Base-by-base conservation (phyloP, 2,329 filamentous ascomycete species). In the Paecilomyces sp. region DNA sequence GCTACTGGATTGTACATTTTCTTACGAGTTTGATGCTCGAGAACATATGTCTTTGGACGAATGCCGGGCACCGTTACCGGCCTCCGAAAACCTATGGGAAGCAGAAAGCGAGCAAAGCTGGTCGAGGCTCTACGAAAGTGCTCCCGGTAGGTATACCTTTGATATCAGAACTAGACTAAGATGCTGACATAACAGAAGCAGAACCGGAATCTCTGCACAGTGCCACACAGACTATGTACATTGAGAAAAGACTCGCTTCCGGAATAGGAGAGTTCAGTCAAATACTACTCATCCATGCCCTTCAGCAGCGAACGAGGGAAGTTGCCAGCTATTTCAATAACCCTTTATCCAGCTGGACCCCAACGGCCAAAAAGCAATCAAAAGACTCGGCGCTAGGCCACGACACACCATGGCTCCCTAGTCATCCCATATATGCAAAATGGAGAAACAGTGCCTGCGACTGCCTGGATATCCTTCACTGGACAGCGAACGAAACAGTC, bases 381-480 rank as follows among this genome's bases (percentile, higher is more conserved):
- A 70, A 67, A 57, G 69, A 70, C 58, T 68, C 66, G 47, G 72
- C 70, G 31, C 72, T 72, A n/a, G 70, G 65, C 53, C 69, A 63
- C 3, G 71, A 68, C 34, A 72, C 70, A 57, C 70, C 79, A 7
- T 82, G 79, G 79, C 74, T 81, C 15, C 81, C 81, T 4, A 71
- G 74, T 2, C 78, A 79, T 24, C 74, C 76, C 1, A 74, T 77
- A 2, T 82, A 79, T 63, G 76, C 77, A 0, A 80, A 79, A 58
- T 77, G 75, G 75, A 72, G 75, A 33, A 77, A 77, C 62, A 76
- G 73, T 57, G 73, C 74, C 11, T 77, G 75, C 33, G 75, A 77
- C 59, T 77, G 74, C 55, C 65, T 86, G 2, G 83, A 86, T 59
- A 77, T 85, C 1, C 72, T 86, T 1, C 82, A 86, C 64, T 85